Conservation (phyloP, 2,329 filamentous ascomycete species). For the Passalora sequoiae region DNA sequence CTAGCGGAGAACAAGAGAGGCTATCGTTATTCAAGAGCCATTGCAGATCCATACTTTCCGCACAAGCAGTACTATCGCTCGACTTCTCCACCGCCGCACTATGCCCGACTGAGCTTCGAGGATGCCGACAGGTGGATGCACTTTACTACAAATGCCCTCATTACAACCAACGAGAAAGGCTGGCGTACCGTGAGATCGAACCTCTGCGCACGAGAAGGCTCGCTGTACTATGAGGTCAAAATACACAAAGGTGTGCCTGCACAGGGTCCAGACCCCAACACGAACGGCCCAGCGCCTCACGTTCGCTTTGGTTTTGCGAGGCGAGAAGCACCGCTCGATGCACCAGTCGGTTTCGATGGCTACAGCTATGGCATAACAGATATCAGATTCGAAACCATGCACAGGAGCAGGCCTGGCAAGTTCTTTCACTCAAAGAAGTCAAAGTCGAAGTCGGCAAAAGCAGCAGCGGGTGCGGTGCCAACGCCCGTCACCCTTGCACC, state of each 20-base stretch:
- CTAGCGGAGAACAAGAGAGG: constrained; percentile 61
- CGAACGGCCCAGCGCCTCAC: constrained; percentile 48
- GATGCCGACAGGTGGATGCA: constrained; percentile 82
- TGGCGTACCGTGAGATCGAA: constrained; percentile 90
- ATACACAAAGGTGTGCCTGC: constrained; percentile 69
- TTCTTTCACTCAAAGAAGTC: constrained; percentile 53
- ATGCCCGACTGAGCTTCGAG: constrained; percentile 83
- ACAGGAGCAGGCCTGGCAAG: constrained; percentile 87
- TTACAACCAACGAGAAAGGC: constrained; percentile 85
- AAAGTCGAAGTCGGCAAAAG: constrained; percentile 35
- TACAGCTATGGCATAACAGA: constrained; percentile 95
- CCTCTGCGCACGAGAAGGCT: constrained; percentile 80
- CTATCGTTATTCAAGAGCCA: constrained; percentile 85
- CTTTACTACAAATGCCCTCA: constrained; percentile 64
- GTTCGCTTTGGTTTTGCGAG: constrained; percentile 83
- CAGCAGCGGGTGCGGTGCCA: constrained; percentile 49
- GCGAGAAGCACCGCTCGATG: constrained; percentile 74
- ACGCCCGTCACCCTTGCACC: constrained; percentile 26
- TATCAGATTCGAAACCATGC: constrained; percentile 82
- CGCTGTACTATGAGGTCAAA: constrained; percentile 92
- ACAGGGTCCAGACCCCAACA: constrained; percentile 37
- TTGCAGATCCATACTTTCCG: constrained; percentile 81
- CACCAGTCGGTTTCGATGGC: constrained; percentile 78
- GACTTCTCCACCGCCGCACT: constrained; percentile 78
- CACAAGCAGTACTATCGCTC: constrained; percentile 85